Evolutionary conservation across 2,329 filamentous ascomycete genomes (phyloP).

Genomic region (Colletotrichum scovillei): DNA sequence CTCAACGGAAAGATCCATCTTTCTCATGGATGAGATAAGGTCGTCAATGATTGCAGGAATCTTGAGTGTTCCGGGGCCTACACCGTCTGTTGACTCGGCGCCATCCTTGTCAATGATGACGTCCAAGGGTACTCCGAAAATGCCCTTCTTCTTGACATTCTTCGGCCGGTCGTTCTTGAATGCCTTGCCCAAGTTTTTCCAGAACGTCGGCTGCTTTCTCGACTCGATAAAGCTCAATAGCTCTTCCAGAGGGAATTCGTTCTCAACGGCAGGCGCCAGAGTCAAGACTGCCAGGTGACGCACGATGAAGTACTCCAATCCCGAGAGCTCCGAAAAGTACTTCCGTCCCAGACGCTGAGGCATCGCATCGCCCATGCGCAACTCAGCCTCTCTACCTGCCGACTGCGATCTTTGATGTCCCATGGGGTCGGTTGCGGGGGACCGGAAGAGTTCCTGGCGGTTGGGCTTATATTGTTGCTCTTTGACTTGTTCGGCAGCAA

Average conservation of each 20-base stretch:
- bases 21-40: conserved; percentile 92
- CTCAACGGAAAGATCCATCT: conserved; percentile 99
- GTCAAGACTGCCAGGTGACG: conserved; percentile 93
- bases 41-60: conserved; percentile 97
- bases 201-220: conserved; percentile 89
- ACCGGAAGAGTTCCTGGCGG: conserved; percentile 74
- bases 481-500: conserved; percentile 93
- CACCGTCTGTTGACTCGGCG: conserved; percentile 96
- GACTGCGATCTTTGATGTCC: conserved; percentile 75
- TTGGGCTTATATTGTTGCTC: conserved; percentile 83
- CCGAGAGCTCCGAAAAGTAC: conserved; percentile 96
- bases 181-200: conserved; percentile 97
- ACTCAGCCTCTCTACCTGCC: conserved; percentile 61
- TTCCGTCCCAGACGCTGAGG: conserved; percentile 72
- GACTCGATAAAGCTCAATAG: conserved; percentile 92
- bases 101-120: conserved; percentile 91
- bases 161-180: conserved; percentile 89
- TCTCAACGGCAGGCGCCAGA: conserved; percentile 92
- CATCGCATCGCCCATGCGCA: conserved; percentile 63
- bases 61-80: conserved; percentile 89
- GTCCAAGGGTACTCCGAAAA: conserved; percentile 92
- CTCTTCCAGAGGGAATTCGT: conserved; percentile 93
- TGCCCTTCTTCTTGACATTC: conserved; percentile 87
- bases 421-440: conserved; percentile 65
- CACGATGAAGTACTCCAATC: conserved; percentile 96